phyloP scores from a whole-genome alignment of 2,329 filamentous ascomycete genomes.

The Neurospora sp. region DNA sequence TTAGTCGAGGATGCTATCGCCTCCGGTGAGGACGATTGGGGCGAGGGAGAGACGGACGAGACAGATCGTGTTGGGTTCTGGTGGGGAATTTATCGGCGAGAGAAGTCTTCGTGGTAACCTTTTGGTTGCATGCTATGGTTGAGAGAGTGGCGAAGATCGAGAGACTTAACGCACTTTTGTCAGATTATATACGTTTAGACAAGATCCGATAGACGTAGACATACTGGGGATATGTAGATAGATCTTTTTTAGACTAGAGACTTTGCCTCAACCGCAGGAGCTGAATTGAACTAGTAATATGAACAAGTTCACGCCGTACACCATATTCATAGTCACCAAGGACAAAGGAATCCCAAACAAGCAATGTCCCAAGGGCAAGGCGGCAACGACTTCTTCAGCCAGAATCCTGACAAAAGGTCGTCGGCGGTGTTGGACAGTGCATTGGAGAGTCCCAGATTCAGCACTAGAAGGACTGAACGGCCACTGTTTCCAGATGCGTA shows the following conservation, averaged over 20 bases:
- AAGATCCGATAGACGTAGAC: neutral
- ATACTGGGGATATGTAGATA: neutral
- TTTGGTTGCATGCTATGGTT: neutral
- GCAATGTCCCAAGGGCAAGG: slow-evolving; percentile 10
- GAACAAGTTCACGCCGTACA: slow-evolving; percentile 12
- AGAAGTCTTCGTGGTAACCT: neutral
- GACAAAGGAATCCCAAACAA: neutral
- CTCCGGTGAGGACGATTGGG: slow-evolving; percentile 66
- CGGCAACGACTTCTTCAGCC: neutral
- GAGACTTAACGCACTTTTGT: neutral
- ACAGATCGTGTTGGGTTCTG: slow-evolving; percentile 48
- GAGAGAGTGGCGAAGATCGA: neutral
- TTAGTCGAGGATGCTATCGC: slow-evolving; percentile 52
- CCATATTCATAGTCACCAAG: slow-evolving; percentile 5
- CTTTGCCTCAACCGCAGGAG: neutral
- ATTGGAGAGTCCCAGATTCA: neutral
- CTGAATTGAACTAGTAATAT: neutral
- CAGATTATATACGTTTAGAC: neutral
- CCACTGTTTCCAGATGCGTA: no score
- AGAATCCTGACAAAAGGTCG: neutral
- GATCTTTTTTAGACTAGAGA: neutral
- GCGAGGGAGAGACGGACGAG: slow-evolving; percentile 32
- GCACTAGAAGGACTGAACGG: neutral
- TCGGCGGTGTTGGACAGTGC: neutral
- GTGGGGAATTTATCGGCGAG: slow-evolving; percentile 50